Evolutionary conservation across 805 yeast species (phyloP), one percentile per base, ranked within the genome.

Genomic region (Candida namnaoensis): DNA sequence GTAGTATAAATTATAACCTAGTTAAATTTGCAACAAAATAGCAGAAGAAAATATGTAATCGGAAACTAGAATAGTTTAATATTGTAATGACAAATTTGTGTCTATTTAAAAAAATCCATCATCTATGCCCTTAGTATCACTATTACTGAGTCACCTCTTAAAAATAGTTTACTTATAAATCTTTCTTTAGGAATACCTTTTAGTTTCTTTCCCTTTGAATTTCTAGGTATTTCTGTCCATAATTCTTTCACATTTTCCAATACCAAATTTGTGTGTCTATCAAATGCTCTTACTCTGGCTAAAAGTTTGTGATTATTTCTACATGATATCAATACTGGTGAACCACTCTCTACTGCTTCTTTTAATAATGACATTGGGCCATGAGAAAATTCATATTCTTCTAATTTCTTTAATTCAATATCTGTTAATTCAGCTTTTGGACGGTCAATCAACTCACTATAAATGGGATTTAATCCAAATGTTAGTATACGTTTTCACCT

Each of bases 131-230:
- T 80, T 50, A 86, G 68, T 7, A 93, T 79, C 30, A 93, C 80
- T 43, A 93, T 85, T 19, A 93, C 95, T 0, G 96, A 85, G 61
- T 93, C 99, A 2, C 99, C 99, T 62, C 99, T 74, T 34, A 93
- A 67, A 56, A 93, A 93, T 76, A 93, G 69, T 63, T 93, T 93
- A 44, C 88, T 77, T 4, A 91, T 78, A 57, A 87, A 93, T 52
- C 98, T 67, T 54, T 85, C 93, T 49, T 75, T 72, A 43, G 82
- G 68, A 13, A 78, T 71, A 5, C 80, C 71, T 52, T 82, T 78
- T 41, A 82, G 81, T 50, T 76, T 78, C 54, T 82, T 83, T 6
- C 93, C 95, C 40, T 79, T 77, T 50, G 78, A 68, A 38, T 69
- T 75, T 48, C 74, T 67, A 32, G 80, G 74, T 5, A 66, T 66